These are phyloP conservation scores for Paramyrothecium sp. DNA, from an alignment of 2,329 filamentous ascomycete genomes.

Conservation along the genomic window DNA sequence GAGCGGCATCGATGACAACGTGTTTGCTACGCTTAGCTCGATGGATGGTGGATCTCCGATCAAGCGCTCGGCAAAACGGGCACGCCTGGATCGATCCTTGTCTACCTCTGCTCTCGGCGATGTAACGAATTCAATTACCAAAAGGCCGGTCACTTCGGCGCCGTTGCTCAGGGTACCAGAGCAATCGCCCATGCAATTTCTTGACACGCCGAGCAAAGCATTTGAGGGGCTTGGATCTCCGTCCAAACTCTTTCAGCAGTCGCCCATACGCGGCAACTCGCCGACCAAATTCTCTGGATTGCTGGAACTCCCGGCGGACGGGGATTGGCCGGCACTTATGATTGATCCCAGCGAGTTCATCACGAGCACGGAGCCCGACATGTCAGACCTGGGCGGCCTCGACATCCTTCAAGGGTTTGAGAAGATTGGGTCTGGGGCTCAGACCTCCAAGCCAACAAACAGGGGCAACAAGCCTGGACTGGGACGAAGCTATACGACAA, in stretches of 20 bases:
- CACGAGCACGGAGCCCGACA: slow-evolving; percentile 47
- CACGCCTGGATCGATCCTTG: slow-evolving; percentile 61
- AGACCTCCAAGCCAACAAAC: slow-evolving; percentile 24
- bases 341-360: slow-evolving; percentile 39
- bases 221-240: slow-evolving; percentile 56
- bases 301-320: slow-evolving; percentile 32
- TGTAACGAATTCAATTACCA: slow-evolving; percentile 51
- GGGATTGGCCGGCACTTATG: slow-evolving; percentile 34
- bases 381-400: slow-evolving; percentile 57
- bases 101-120: slow-evolving; percentile 63
- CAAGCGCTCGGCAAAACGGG: slow-evolving; percentile 61
- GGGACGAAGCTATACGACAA: slow-evolving; percentile 28
- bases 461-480: slow-evolving; percentile 24
- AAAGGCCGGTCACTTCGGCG: slow-evolving; percentile 49
- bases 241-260: slow-evolving; percentile 45
- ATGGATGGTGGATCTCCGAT: slow-evolving; percentile 61
- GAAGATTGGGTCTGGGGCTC: slow-evolving; percentile 60
- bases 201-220: slow-evolving; percentile 58
- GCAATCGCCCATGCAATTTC: slow-evolving; percentile 33
- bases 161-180: slow-evolving; percentile 49
- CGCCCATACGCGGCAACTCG: slow-evolving; percentile 36
- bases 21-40: slow-evolving; percentile 40
- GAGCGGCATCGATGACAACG: slow-evolving; percentile 23
- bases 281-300: slow-evolving; percentile 48
- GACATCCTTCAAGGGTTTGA: slow-evolving; percentile 76